Base-by-base conservation (phyloP, 2,329 filamentous ascomycete genomes). In the Fusarium verticillioides region DNA sequence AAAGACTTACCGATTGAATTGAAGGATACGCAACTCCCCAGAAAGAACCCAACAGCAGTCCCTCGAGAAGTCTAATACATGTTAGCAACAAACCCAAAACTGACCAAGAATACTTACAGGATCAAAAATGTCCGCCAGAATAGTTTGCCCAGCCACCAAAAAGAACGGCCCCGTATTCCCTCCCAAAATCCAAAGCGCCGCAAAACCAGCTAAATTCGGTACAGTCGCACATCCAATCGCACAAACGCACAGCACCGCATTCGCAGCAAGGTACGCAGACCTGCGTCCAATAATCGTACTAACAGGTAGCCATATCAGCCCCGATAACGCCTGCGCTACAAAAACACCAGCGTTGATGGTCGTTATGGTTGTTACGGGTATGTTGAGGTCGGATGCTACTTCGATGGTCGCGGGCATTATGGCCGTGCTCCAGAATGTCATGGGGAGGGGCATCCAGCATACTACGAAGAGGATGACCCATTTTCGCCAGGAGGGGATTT, bases 391-490 rank as follows among this genome's bases (percentile, higher is more conserved):
- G 6, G 68, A 53, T 2, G 76, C 73, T 19, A 78, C 52, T 39
- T 78, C 7, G 69, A 26, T 0, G 72, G 72, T 77, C 0, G 75
- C 76, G 5, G 76, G 75, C 76, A 78, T 76, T 9, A 78, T 73
- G 3, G 76, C 75, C 1, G 76, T 78, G 40, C 76, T 74, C 76
- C 76, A 78, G 52, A 78, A 78, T 4, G 76, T 78, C 76, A 77
- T 78, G 15, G 76, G 76, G 8, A 78, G 63, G 3, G 76, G 75
- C 76, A 78, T 78, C 76, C 76, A 78, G 11, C 76, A 78, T 15
- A 78, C 76, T 9, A 78, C 76, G 23, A 78, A 78, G 19, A 78
- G 75, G 16, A 78, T 78, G 2, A 78, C 63, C 75, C 76, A 78
- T 69, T 74, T 78, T n/a, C 76, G 58, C 76, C 76, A 78, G 0